Evolutionary conservation across 1,284 basidiomycete genomes (phyloP).

Genomic region (Cryptococcus sp.): DNA sequence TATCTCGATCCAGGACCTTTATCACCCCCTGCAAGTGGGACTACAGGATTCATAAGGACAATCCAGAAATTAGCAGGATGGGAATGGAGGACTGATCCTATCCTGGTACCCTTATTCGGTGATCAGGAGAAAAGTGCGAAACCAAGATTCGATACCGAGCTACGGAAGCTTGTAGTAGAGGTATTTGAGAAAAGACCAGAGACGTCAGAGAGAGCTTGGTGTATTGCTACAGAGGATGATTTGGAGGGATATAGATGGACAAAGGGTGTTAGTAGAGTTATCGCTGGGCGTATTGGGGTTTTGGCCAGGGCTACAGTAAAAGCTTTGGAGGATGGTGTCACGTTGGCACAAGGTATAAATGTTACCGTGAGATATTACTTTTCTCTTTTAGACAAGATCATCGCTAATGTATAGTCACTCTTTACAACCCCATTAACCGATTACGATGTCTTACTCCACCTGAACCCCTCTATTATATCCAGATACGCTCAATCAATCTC

Average conservation of each 20-base stretch:
- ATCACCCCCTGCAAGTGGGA: constrained; percentile 49
- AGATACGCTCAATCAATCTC: constrained; percentile 59
- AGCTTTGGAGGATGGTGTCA: constrained; percentile 28
- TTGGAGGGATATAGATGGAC: constrained; percentile 72
- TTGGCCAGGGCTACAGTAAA: constrained; percentile 69
- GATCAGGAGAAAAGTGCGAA: constrained; percentile 28
- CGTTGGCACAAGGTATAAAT: constrained; percentile 18
- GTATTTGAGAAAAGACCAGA: constrained; percentile 48
- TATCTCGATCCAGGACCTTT: constrained; percentile 50
- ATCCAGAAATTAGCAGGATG: constrained; percentile 74
- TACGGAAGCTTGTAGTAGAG: constrained; percentile 60
- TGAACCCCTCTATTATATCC: constrained; percentile 63
- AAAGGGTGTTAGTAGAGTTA: constrained; percentile 57
- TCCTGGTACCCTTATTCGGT: constrained; percentile 51
- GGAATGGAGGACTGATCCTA: constrained; percentile 62
- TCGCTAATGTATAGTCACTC: constrained; percentile 55
- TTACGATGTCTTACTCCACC: constrained; percentile 79
- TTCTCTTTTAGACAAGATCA: not conserved
- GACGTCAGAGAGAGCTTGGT: constrained; percentile 62
- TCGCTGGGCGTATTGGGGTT: constrained; percentile 64
- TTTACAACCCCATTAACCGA: constrained; percentile 78
- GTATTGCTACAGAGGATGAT: constrained; percentile 76
- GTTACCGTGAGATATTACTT: constrained; percentile 26
- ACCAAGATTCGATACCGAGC: constrained; percentile 43
- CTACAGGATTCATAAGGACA: constrained; percentile 71